Evolutionary conservation across 2,329 filamentous ascomycete species (phyloP), one percentile per base, ranked within the genome.

Genomic region (Colletotrichum sublineola): DNA sequence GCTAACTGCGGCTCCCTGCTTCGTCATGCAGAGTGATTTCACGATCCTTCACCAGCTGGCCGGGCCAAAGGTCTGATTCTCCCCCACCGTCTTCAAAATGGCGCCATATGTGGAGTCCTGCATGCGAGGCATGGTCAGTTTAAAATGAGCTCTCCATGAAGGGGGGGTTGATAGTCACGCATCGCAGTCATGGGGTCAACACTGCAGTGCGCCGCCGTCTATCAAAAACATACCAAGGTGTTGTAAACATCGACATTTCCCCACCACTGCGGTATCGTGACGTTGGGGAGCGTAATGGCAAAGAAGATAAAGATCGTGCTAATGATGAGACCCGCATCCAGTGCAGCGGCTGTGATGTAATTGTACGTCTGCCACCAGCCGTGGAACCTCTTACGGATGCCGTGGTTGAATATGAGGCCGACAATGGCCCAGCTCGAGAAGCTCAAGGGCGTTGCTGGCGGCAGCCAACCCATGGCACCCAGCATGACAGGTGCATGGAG

Each of bases 361-460:
- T 83, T 84, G 70, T 84, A 84, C 18, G 77, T 82, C 48, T 78
- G 82, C 90, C 90, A 92, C 90, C 89, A 91, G 0, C 86, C 88
- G n/a, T 82, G 80, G 77, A 82, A 89, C 53, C 83, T 82, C 74
- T 84, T 84, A 42, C 85, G 84, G 72, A 91, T 88, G 63, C 80
- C 83, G 74, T 87, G 86, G 76, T 92, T 90, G 79, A 91, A 91
- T 40, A 90, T 68, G 57, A 86, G 82, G 0, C 89, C 89, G 15
- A 89, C 83, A 20, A 89, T 80, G 3, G 85, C 88, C 90, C 90
- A 91, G 4, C 84, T 80, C 14, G 87, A 86, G 76, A 90, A 91
- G 75, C 85, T 90, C 36, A 91, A 81, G 0, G 88, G 87, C 0
- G 89, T 91, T 0, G 90, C 90, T 0, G 89, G 89, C 1, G 89